phyloP scores from a whole-genome alignment of 768 basidiomycete genomes.

The Nevesoporus exiguus region DNA sequence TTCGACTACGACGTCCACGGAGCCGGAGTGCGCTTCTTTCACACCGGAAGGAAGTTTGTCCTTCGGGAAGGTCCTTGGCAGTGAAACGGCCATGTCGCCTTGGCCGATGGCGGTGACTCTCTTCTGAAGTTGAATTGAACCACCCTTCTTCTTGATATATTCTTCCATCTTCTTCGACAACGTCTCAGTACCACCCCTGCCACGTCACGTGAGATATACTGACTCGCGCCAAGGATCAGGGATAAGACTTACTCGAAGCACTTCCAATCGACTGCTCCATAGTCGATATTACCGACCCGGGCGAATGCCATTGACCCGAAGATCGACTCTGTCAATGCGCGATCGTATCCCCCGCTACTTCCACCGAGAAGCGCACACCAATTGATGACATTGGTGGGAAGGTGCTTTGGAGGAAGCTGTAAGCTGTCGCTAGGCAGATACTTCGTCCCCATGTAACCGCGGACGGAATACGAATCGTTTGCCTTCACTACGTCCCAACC shows the following conservation, averaged over 20 bases:
- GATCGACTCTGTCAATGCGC: constrained; percentile 28
- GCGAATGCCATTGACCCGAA: constrained; percentile 30
- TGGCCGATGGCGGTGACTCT: not conserved
- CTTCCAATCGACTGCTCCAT: constrained; percentile 22
- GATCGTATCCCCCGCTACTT: not conserved
- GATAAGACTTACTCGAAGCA: constrained; percentile 27
- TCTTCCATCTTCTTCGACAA: not conserved
- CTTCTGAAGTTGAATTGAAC: not conserved
- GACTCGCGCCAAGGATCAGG: not conserved
- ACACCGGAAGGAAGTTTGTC: not conserved
- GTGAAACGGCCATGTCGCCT: not conserved
- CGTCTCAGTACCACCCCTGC: not conserved
- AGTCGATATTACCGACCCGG: not conserved
- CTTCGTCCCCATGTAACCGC: constrained; percentile 12
- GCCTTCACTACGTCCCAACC: constrained; percentile 29
- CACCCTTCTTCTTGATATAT: not conserved
- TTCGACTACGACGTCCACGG: not conserved
- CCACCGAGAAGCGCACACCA: constrained; percentile 33
- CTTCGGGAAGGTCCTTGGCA: not conserved
- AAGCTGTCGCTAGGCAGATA: constrained; percentile 20
- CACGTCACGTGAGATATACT: not conserved
- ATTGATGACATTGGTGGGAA: constrained; percentile 23
- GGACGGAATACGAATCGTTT: constrained; percentile 31
- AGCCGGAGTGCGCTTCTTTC: not conserved
- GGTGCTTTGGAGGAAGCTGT: constrained; percentile 7